Percentiles rank a stretch among this genome's conserved stretches.
These are phyloP conservation scores for Pseudogymnoascus sp. DNA, from an alignment of 2,329 filamentous ascomycete species.

Conservation along the genomic window DNA sequence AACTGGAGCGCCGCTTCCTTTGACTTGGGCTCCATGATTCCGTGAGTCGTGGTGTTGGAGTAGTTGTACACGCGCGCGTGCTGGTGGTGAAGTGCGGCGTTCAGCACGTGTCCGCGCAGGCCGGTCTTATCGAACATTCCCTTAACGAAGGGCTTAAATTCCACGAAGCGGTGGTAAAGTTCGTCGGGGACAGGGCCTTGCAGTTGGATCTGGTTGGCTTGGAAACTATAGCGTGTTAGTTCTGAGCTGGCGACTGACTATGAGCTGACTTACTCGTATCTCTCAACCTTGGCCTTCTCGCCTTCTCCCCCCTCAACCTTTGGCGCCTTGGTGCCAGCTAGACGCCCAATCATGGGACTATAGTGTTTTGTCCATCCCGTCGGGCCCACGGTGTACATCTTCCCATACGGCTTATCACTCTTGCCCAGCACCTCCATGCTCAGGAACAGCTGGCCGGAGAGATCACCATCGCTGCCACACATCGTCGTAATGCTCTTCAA, in stretches of 20 bases:
- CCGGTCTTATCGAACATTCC: constrained; percentile 79
- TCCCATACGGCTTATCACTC: constrained; percentile 62
- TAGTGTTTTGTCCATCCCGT: constrained; percentile 73
- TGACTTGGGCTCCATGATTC: constrained; percentile 58
- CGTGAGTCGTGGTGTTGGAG: constrained; percentile 66
- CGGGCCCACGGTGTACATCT: constrained; percentile 73
- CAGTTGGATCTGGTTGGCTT: constrained; percentile 86
- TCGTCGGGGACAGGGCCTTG: constrained; percentile 70
- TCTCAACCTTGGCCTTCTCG: constrained; percentile 49
- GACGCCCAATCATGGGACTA: constrained; percentile 77
- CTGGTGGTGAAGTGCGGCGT: constrained; percentile 83
- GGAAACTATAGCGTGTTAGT: constrained; percentile 55
- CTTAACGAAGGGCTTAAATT: constrained; percentile 84
- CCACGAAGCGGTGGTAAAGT: constrained; percentile 87
- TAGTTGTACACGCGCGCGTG: constrained; percentile 87
- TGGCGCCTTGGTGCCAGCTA: constrained; percentile 66
- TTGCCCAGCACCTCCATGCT: constrained; percentile 72
- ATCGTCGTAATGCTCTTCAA: constrained; percentile 61
- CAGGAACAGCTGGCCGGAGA: constrained; percentile 64
- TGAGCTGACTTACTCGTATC: constrained; percentile 60
- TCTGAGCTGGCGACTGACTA: not conserved
- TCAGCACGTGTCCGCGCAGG: constrained; percentile 70
- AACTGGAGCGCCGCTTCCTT: constrained; percentile 70
- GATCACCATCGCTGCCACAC: constrained; percentile 53
- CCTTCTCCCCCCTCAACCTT: constrained; percentile 46